Evolutionary conservation across 371 early-diverging fungal species (phyloP), one percentile per base, ranked within the genome.

Genomic region (Saksenaea oblongispora): DNA sequence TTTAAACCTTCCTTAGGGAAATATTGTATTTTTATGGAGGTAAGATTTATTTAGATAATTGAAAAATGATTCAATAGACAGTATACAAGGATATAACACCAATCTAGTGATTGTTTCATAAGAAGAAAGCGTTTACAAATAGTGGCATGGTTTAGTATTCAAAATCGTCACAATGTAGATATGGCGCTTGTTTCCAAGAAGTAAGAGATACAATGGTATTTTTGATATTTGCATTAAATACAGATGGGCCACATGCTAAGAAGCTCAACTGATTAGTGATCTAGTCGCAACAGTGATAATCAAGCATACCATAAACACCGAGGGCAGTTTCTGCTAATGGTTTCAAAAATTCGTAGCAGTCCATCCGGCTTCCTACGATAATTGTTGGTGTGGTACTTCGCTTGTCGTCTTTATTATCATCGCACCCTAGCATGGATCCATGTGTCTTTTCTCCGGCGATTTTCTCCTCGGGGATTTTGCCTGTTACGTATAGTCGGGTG

Each of bases 231-330:
- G 71, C 66, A 57, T 75, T 79, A 18, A 79, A 72, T 0, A 54
- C 35, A 54, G 57, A 7, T 36, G 82, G 79, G 0, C 82, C 82
- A 65, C 82, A 82, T 11, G 68, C 82, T 82, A 71, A 26, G 37
- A 28, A 67, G 10, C 15, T 18, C 8, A 35, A 44, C 35, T 27
- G 41, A 60, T 18, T 57, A 61, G 31, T 27, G 34, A n/a, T 28
- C 24, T 34, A 31, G 31, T 36, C 9, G 18, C 5, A 7, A 0
- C 28, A 17, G 22, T 22, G 18, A 11, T 15, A 36, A 17, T 22
- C 22, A 9, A 24, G 3, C 22, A 51, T 75, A 78, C 79, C 82
- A 77, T 64, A 75, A 10, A 72, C 60, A 18, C 75, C 76, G 24
- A 65, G 26, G 1, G 35, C 15, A n/a, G 42, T 41, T 10, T 54